Percentiles rank a stretch among this genome's conserved stretches.
These are phyloP conservation scores for Orbilia javanica DNA, from an alignment of 2,329 filamentous ascomycete species.

Conservation along the genomic window DNA sequence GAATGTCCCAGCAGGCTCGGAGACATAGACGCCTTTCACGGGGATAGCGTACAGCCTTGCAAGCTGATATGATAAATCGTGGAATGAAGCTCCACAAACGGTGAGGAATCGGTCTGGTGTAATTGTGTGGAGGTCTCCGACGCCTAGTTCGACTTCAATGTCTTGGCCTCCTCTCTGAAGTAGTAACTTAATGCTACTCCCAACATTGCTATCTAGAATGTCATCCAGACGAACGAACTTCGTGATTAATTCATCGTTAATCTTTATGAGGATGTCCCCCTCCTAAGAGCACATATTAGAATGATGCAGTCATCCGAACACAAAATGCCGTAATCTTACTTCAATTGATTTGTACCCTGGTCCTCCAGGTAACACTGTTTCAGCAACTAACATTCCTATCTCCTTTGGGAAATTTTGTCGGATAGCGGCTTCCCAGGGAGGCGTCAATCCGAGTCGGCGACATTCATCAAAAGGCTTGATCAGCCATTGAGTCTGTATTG, in stretches of 20 bases:
- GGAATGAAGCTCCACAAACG: constrained; percentile 93
- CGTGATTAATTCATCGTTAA: constrained; percentile 92
- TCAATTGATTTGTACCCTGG: constrained; percentile 88
- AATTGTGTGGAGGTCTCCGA: constrained; percentile 91
- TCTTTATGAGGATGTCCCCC: constrained; percentile 91
- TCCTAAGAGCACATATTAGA: constrained; percentile 68
- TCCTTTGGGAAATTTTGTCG: constrained; percentile 88
- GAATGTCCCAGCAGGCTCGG: constrained; percentile 94
- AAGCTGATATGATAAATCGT: constrained; percentile 96
- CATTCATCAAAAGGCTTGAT: constrained; percentile 98
- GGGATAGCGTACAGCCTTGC: constrained; percentile 95
- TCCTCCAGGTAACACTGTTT: constrained; percentile 91
- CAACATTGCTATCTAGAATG: constrained; percentile 89
- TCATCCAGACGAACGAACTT: constrained; percentile 93
- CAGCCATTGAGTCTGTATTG: constrained; percentile 98
- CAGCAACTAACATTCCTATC: constrained; percentile 95
- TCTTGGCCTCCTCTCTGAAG: constrained; percentile 91
- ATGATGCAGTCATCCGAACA: constrained; percentile 4
- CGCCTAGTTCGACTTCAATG: constrained; percentile 83
- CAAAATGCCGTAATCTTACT: constrained; percentile 35
- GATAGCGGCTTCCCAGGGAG: constrained; percentile 87
- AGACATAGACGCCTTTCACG: constrained; percentile 92
- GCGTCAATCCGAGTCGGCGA: constrained; percentile 83
- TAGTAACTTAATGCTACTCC: constrained; percentile 79
- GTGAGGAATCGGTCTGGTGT: constrained; percentile 96